Percentiles rank a stretch among this genome's conserved stretches.
phyloP scores from a whole-genome alignment of 2,329 filamentous ascomycete species.

The Epichloe typhina region DNA sequence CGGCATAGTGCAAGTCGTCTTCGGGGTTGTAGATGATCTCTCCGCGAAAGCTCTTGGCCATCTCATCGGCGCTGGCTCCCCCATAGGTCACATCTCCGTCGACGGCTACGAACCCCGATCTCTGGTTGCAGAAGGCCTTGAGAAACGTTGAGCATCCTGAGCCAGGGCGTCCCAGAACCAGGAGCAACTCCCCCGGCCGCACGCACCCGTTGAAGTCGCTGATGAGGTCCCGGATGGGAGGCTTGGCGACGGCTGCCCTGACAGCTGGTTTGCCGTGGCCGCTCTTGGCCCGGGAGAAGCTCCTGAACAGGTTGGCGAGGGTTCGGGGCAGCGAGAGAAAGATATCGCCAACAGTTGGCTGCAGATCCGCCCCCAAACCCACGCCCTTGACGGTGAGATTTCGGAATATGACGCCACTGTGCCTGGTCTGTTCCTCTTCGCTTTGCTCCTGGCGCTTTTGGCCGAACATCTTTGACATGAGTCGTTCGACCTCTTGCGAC shows the following conservation, averaged over 20 bases:
- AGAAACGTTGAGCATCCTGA: conserved; percentile 59
- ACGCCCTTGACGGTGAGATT: conserved; percentile 57
- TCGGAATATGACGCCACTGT: conserved; percentile 57
- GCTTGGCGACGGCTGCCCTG: conserved; percentile 39
- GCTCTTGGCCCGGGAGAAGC: conserved; percentile 8
- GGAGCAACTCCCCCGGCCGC: conserved; percentile 57
- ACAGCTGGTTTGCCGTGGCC: conserved; percentile 15
- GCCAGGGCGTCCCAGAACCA: conserved; percentile 55
- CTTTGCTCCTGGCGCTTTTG: conserved; percentile 48
- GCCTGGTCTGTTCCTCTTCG: conserved; percentile 55
- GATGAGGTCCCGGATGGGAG: conserved; percentile 51
- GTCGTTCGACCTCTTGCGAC: conserved; percentile 38
- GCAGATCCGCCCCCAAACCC: conserved; percentile 47
- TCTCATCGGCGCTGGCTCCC: conserved; percentile 29
- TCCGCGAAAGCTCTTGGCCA: conserved; percentile 41
- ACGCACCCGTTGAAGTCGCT: conserved; percentile 54
- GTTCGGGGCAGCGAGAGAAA: conserved; percentile 36
- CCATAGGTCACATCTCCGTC: conserved; percentile 54
- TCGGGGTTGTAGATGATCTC: conserved; percentile 59
- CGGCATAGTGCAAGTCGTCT: conserved; percentile 54
- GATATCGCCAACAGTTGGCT: conserved; percentile 48
- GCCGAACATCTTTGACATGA: conserved; percentile 63
- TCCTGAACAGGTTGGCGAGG: conserved; percentile 35
- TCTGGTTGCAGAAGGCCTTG: conserved; percentile 59
- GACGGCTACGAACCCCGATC: conserved; percentile 49